A percentile compares a stretch with the other conserved stretches of the same genome.
Evolutionary conservation across 306 rosid species (phyloP).

Genomic region (Heteromeles arbutifolia): DNA sequence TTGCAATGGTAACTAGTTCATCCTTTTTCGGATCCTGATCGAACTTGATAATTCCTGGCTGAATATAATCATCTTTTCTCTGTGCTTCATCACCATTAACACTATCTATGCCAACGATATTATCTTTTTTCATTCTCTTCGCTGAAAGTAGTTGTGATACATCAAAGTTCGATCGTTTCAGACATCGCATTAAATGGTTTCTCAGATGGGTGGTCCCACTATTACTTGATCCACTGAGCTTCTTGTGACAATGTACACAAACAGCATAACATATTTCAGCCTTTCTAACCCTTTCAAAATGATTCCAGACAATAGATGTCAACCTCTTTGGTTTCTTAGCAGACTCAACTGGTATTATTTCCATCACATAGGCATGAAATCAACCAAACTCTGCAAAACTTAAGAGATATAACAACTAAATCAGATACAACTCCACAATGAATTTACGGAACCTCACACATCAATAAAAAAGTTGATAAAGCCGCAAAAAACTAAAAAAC

Average conservation of each 20-base stretch:
- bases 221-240: slow-evolving; percentile 96
- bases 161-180: slow-evolving; percentile 79
- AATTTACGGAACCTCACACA: slow-evolving; percentile 2
- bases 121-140: slow-evolving; percentile 86
- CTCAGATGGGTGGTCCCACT: slow-evolving; percentile 97
- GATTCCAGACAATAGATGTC: slow-evolving; percentile 97
- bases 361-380: slow-evolving; percentile 51
- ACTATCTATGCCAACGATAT: slow-evolving; percentile 43
- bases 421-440: not conserved
- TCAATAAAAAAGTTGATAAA: not conserved
- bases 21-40: slow-evolving; percentile 81
- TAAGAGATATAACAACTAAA: slow-evolving; percentile 3
- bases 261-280: slow-evolving; percentile 86
- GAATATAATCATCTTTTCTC: slow-evolving; percentile 64
- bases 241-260: slow-evolving; percentile 91
- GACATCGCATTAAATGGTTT: slow-evolving; percentile 91
- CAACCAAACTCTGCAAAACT: slow-evolving; percentile 30
- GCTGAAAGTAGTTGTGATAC: slow-evolving; percentile 92
- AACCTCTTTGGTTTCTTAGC: slow-evolving; percentile 88
- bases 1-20: slow-evolving; percentile 51
- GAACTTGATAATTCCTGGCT: slow-evolving; percentile 60
- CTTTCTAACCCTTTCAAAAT: slow-evolving; percentile 89
- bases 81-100: slow-evolving; percentile 67
- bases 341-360: slow-evolving; percentile 49
- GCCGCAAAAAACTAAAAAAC: not conserved